Evolutionary conservation across 2,329 filamentous ascomycete species (phyloP).

Genomic region (Trichoderma breve): DNA sequence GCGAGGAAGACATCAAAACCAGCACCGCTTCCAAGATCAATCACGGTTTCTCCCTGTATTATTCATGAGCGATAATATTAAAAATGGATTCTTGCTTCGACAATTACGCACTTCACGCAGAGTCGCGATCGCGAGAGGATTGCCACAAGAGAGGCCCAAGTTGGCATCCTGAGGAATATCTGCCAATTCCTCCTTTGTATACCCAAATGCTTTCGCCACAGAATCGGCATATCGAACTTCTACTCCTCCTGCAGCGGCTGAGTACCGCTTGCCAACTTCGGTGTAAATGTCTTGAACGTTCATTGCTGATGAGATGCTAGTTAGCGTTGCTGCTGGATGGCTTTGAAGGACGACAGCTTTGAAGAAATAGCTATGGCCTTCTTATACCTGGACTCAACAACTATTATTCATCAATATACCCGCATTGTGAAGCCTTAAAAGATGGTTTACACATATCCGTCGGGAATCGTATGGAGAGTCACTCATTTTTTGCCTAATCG

Average conservation of each 20-base stretch:
- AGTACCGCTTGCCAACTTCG: slow-evolving; percentile 37
- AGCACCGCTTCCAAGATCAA: slow-evolving; percentile 57
- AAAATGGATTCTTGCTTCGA: neutral
- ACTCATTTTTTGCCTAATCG: neutral
- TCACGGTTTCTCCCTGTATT: slow-evolving; percentile 49
- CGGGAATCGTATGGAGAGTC: neutral
- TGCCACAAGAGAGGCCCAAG: slow-evolving; percentile 54
- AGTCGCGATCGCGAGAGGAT: slow-evolving; percentile 49
- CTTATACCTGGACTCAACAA: neutral
- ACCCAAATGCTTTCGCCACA: slow-evolving; percentile 53
- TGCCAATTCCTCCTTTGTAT: slow-evolving; percentile 46
- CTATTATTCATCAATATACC: neutral
- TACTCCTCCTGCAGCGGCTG: slow-evolving; percentile 30
- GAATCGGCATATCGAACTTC: slow-evolving; percentile 36
- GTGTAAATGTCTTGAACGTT: slow-evolving; percentile 35
- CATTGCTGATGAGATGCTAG: slow-evolving; percentile 21
- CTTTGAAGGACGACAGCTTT: neutral
- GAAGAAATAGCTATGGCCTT: too few relatives aligned
- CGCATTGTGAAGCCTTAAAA: neutral
- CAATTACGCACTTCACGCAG: slow-evolving; percentile 39
- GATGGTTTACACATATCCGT: neutral
- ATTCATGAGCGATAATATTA: neutral
- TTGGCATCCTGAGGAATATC: slow-evolving; percentile 48
- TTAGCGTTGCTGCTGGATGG: neutral
- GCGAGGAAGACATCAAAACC: slow-evolving; percentile 59